phyloP scores from a whole-genome alignment of 441 rosid genomes.

The Melastoma candidum region DNA sequence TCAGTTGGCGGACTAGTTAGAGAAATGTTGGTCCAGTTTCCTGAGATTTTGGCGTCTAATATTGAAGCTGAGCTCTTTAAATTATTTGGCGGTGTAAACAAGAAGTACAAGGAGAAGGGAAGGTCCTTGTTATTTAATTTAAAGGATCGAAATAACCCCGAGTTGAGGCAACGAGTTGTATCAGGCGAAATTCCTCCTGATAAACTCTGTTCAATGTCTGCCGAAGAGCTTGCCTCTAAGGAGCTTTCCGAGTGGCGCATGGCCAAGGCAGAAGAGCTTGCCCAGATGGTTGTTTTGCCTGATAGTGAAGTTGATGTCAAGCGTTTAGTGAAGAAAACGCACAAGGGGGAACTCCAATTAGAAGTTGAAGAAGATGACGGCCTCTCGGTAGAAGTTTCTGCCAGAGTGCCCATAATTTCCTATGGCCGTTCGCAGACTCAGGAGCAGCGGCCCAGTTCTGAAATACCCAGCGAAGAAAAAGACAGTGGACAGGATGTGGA shows the following conservation, averaged over 20 bases:
- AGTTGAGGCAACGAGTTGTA: constrained; percentile 64
- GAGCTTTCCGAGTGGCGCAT: constrained; percentile 91
- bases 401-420: constrained; percentile 28
- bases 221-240: constrained; percentile 94
- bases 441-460: constrained; percentile 16
- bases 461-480: constrained; percentile 23
- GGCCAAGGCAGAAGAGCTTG: constrained; percentile 89
- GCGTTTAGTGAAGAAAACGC: constrained; percentile 82
- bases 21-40: constrained; percentile 23
- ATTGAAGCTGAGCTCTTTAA: constrained; percentile 73
- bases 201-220: constrained; percentile 71
- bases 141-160: constrained; percentile 84
- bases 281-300: constrained; percentile 83
- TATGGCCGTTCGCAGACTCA: constrained; percentile 22
- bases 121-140: constrained; percentile 80
- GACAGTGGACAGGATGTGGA: constrained; percentile 19
- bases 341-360: constrained; percentile 89
- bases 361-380: constrained; percentile 59
- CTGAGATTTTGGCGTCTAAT: constrained; percentile 43
- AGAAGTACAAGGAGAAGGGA: constrained; percentile 86
- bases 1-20: constrained; percentile 8
- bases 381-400: constrained; percentile 49
- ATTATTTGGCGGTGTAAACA: constrained; percentile 78
- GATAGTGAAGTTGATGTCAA: constrained; percentile 64
- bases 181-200: constrained; percentile 61